Evolutionary conservation across 257 asterid genomes (phyloP).

Genomic region (Solanum virginianum): DNA sequence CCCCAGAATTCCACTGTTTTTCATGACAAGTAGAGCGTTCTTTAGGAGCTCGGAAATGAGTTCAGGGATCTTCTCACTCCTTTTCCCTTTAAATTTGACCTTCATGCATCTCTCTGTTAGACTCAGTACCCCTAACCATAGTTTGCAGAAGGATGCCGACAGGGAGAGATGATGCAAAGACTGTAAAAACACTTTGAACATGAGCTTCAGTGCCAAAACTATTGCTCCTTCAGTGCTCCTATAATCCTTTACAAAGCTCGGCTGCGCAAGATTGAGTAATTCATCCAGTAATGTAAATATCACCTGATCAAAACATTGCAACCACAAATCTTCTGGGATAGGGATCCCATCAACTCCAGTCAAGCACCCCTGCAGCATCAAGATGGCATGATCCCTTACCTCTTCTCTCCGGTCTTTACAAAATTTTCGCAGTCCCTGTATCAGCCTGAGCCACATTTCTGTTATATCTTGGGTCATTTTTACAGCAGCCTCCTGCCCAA

Average conservation of each 20-base stretch:
- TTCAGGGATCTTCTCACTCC: constrained; percentile 67
- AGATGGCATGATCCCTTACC: constrained; percentile 69
- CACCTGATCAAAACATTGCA: constrained; percentile 62
- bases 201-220: constrained; percentile 46
- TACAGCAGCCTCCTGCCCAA: constrained; percentile 41
- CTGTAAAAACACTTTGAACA: constrained; percentile 53
- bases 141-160: constrained; percentile 45
- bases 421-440: constrained; percentile 66
- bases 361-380: constrained; percentile 57
- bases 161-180: constrained; percentile 41
- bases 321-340: constrained; percentile 51
- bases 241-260: constrained; percentile 50
- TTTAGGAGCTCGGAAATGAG: constrained; percentile 81
- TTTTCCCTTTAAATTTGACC: constrained; percentile 56
- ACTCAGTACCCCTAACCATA: constrained; percentile 54
- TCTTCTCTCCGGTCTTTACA: constrained; percentile 75
- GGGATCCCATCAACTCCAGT: constrained; percentile 50
- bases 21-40: constrained; percentile 71
- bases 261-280: constrained; percentile 43
- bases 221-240: constrained; percentile 69
- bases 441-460: constrained; percentile 93
- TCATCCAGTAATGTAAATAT: constrained; percentile 70
- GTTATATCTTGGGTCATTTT: constrained; percentile 70
- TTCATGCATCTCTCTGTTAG: constrained; percentile 51
- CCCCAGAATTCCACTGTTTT: constrained; percentile 49